These are phyloP conservation scores for Diospyros kaki DNA, from an alignment of 148 eudicot genomes.

Conservation along the genomic window DNA sequence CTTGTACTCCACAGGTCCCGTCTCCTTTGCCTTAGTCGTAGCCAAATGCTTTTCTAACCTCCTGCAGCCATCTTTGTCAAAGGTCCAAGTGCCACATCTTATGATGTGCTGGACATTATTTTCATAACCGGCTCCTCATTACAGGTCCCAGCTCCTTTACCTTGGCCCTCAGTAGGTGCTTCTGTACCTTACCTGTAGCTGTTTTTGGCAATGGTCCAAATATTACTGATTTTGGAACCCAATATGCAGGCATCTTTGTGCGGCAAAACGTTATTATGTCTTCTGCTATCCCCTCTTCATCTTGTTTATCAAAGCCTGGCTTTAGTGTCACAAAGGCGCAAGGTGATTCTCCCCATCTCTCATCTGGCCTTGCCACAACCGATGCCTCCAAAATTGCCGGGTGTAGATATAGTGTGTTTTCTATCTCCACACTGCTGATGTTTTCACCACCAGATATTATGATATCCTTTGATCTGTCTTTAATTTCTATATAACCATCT, in stretches of 20 bases:
- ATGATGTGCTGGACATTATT: not conserved
- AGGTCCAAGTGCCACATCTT: slow-evolving; percentile 37
- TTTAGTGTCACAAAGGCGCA: slow-evolving; percentile 89
- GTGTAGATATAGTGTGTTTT: slow-evolving; percentile 61
- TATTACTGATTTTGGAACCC: slow-evolving; percentile 85
- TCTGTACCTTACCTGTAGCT: slow-evolving; percentile 94
- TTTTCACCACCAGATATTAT: slow-evolving; percentile 96
- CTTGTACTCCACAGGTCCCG: slow-evolving; percentile 61
- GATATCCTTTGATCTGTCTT: slow-evolving; percentile 90
- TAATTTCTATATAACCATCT: slow-evolving; percentile 79
- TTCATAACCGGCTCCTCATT: slow-evolving; percentile 57
- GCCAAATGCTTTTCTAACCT: slow-evolving; percentile 84
- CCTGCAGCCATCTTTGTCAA: slow-evolving; percentile 95
- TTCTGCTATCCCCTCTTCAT: slow-evolving; percentile 46
- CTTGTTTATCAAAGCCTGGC: slow-evolving; percentile 35
- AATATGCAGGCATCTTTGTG: slow-evolving; percentile 76
- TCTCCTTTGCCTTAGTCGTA: slow-evolving; percentile 78
- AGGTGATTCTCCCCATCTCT: slow-evolving; percentile 87
- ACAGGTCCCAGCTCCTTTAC: slow-evolving; percentile 89
- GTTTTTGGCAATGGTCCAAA: slow-evolving; percentile 90
- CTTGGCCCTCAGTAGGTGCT: slow-evolving; percentile 73
- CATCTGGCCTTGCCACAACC: slow-evolving; percentile 77
- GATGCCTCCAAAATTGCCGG: slow-evolving; percentile 68
- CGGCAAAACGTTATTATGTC: slow-evolving; percentile 74
- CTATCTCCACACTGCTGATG: slow-evolving; percentile 88